These are phyloP conservation scores for Fraxinus velutina DNA, from an alignment of 305 asterid genomes.

Conservation along the genomic window DNA sequence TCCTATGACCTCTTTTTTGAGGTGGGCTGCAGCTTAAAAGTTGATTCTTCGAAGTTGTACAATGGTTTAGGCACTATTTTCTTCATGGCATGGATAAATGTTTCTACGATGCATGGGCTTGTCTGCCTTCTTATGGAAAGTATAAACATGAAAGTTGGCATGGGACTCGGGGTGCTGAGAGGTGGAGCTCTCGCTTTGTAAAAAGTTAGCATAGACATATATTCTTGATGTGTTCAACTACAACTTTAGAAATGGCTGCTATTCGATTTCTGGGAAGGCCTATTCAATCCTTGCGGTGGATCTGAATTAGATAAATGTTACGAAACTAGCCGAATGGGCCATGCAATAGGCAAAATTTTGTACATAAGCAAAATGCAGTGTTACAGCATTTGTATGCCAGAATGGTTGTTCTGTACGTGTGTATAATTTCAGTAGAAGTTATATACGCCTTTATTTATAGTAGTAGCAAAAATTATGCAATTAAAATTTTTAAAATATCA, in stretches of 20 bases:
- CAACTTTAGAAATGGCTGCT: neutral
- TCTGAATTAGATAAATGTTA: neutral
- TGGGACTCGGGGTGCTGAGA: slow-evolving; percentile 7
- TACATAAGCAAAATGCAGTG: slow-evolving; percentile 12
- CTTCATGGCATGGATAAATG: neutral
- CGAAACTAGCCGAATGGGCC: neutral
- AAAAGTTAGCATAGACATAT: neutral
- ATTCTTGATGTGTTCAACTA: neutral
- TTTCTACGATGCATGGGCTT: slow-evolving; percentile 1
- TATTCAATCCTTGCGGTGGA: neutral
- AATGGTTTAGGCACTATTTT: slow-evolving; percentile 10
- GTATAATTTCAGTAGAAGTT: slow-evolving; percentile 7
- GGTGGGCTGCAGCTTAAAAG: slow-evolving; percentile 15
- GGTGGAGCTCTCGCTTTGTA: neutral
- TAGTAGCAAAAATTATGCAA: neutral
- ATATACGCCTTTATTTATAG: neutral
- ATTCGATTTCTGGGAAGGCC: neutral
- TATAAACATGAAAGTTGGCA: neutral
- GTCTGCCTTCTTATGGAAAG: slow-evolving; percentile 9
- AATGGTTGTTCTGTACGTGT: neutral
- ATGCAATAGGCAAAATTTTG: neutral
- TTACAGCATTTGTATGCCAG: slow-evolving; percentile 11
- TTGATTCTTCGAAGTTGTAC: slow-evolving; percentile 5
- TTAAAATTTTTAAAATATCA: neutral
- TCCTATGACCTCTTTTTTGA: neutral